These are phyloP conservation scores for Cinnamomum chago DNA, from an alignment of 164 flowering plant species.

Conservation along the genomic window DNA sequence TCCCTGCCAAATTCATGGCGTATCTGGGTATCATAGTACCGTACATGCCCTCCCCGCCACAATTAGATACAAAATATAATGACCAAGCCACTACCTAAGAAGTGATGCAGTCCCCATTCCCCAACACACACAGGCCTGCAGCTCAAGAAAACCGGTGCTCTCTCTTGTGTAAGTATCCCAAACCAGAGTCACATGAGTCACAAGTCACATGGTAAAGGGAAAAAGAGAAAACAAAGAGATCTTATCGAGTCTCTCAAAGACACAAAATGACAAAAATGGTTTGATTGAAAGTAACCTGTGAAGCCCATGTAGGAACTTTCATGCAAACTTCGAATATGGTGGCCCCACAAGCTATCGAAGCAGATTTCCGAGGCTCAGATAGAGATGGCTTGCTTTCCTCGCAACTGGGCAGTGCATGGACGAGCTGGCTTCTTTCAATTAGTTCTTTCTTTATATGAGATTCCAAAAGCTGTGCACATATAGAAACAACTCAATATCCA, in stretches of 20 bases:
- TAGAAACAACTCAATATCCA: neutral
- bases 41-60: too few relatives aligned
- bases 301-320: slow-evolving; percentile 90
- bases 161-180: too few relatives aligned
- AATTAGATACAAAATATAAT: too few relatives aligned
- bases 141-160: too few relatives aligned
- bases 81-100: neutral
- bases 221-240: too few relatives aligned
- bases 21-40: too few relatives aligned
- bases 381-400: slow-evolving; percentile 46
- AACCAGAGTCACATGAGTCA: too few relatives aligned
- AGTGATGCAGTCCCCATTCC: too few relatives aligned
- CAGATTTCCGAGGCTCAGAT: slow-evolving; percentile 70
- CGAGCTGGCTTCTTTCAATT: slow-evolving; percentile 68
- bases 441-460: slow-evolving; percentile 80
- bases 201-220: too few relatives aligned
- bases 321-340: slow-evolving; percentile 79
- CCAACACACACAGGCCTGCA: too few relatives aligned
- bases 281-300: slow-evolving; percentile 51
- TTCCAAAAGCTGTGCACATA: slow-evolving; percentile 57
- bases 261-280: neutral
- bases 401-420: slow-evolving; percentile 45
- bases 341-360: slow-evolving; percentile 85
- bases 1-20: too few relatives aligned
- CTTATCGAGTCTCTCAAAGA: neutral